These are phyloP conservation scores for Tuber indicum DNA, from an alignment of 495 filamentous ascomycete genomes.

Conservation along the genomic window DNA sequence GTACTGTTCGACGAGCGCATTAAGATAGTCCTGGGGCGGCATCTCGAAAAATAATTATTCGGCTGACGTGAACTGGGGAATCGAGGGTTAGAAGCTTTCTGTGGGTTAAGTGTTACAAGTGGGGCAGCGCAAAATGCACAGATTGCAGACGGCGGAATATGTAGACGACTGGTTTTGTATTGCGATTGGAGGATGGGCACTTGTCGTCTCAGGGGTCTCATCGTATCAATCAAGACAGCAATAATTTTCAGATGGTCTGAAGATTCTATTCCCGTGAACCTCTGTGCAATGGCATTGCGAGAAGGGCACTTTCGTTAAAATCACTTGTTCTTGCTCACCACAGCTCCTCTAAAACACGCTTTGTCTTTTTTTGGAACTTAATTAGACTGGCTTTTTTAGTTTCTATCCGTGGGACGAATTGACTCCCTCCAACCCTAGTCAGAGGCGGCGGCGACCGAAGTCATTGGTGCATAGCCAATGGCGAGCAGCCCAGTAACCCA, in stretches of 20 bases:
- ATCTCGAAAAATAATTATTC: not conserved
- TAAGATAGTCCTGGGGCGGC: not conserved
- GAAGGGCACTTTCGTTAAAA: not conserved
- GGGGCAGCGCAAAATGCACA: conserved; percentile 16
- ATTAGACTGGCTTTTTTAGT: not conserved
- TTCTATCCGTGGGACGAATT: not conserved
- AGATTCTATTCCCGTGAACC: not conserved
- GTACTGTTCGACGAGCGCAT: not conserved
- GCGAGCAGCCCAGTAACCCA: not conserved
- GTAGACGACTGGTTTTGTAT: conserved; percentile 8
- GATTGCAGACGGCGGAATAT: conserved; percentile 15
- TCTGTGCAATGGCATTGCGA: conserved; percentile 1
- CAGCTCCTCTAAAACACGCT: not conserved
- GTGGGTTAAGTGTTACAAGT: conserved; percentile 7
- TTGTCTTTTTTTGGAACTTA: not conserved
- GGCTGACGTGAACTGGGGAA: not conserved
- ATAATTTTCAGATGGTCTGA: not conserved
- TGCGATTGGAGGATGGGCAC: conserved; percentile 15
- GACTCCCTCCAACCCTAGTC: not conserved
- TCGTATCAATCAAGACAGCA: conserved; percentile 14
- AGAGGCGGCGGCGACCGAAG: not conserved
- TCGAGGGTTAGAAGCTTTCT: not conserved
- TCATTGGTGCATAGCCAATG: not conserved
- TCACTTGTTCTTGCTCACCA: not conserved
- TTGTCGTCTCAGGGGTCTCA: conserved; percentile 19